Percentiles rank a stretch among this genome's conserved stretches.
These are phyloP conservation scores for Aspergillus panamensis DNA, from an alignment of 495 filamentous ascomycete genomes.

Conservation along the genomic window DNA sequence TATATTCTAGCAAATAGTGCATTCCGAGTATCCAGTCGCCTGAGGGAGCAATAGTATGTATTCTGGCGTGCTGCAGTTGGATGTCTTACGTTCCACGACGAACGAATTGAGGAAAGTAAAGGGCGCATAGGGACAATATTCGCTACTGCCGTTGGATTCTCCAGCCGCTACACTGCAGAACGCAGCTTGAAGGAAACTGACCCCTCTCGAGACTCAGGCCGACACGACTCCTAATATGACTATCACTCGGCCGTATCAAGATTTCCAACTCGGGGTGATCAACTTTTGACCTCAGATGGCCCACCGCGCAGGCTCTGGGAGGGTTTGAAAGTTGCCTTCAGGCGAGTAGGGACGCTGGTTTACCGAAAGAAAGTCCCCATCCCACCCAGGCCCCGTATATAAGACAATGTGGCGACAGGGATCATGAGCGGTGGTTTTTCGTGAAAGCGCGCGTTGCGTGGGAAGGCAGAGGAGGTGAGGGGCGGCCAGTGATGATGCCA, in stretches of 20 bases:
- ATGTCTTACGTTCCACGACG: no score
- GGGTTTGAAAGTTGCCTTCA: constrained; percentile 5
- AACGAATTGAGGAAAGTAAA: no score
- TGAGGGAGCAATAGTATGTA: no score
- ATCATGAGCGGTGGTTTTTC: neutral
- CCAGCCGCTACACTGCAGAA: no score
- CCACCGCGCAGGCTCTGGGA: neutral
- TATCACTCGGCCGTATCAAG: neutral
- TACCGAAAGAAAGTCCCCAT: neutral
- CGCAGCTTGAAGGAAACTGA: no score
- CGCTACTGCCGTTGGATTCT: no score
- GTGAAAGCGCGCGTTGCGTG: neutral
- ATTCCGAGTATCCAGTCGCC: no score
- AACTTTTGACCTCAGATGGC: neutral
- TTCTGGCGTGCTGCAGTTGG: no score
- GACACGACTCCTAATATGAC: neutral
- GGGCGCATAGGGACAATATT: no score
- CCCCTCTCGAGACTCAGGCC: no score
- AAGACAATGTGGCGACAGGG: constrained; percentile 11
- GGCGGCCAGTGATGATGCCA: neutral
- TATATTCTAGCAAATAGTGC: no score
- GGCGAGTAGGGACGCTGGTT: neutral
- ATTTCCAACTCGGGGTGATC: neutral
- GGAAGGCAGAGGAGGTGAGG: neutral
- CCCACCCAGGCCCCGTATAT: constrained; percentile 7